Conservation (phyloP, 73 alveolate species). For the Paraurostyla sp. region DNA sequence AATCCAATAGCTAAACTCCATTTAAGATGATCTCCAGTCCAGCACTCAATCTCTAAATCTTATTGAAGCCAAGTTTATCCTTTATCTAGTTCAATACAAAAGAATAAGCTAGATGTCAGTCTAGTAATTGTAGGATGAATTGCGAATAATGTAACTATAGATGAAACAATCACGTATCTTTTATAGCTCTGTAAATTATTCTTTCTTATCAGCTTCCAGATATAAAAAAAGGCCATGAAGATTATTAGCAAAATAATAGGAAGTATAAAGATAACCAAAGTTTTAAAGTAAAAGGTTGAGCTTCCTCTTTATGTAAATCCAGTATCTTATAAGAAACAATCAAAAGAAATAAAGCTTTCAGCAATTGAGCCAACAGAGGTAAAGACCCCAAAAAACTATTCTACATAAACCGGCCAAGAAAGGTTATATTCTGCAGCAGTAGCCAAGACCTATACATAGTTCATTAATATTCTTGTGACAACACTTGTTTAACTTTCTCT, state of each 20-base stretch:
- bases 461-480: background rate
- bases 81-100: slow-evolving; percentile 25
- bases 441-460: background rate
- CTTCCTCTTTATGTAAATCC: background rate
- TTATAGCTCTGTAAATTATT: background rate
- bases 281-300: slow-evolving; percentile 16
- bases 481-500: background rate
- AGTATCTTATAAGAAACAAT: slow-evolving; percentile 1
- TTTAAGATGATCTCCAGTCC: background rate
- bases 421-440: slow-evolving; percentile 1
- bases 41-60: slow-evolving; percentile 48
- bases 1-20: slow-evolving; percentile 52
- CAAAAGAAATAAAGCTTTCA: slow-evolving; percentile 3
- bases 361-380: background rate
- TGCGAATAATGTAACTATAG: slow-evolving; percentile 10
- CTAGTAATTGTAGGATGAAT: slow-evolving; percentile 29
- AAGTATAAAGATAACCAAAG: background rate
- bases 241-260: background rate
- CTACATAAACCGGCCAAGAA: slow-evolving; percentile 8
- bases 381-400: slow-evolving; percentile 2
- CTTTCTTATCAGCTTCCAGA: background rate
- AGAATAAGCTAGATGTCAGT: background rate
- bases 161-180: background rate
- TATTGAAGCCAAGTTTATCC: slow-evolving; percentile 10
- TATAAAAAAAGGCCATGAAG: background rate